phyloP scores from a whole-genome alignment of 495 filamentous ascomycete species.

The Mycothermus thermophilus region DNA sequence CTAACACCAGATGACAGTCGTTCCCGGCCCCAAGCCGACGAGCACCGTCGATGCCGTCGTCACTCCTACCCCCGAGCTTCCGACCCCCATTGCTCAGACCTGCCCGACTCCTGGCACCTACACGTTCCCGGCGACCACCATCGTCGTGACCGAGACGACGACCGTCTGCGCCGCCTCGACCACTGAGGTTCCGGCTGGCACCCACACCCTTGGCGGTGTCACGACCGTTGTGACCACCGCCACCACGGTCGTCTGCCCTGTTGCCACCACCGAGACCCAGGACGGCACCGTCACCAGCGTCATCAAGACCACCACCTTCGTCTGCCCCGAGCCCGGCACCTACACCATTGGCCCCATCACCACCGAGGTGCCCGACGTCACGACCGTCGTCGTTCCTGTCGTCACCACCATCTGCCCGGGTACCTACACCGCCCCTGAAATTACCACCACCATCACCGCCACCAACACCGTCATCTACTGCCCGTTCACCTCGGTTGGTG shows the following conservation, averaged over 20 bases:
- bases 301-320: constrained; percentile 58
- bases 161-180: constrained; percentile 53
- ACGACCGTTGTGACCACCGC: constrained; percentile 56
- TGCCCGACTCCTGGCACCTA: constrained; percentile 62
- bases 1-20: constrained; percentile 1
- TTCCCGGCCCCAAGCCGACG: no score
- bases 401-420: constrained; percentile 52
- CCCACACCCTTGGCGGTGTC: constrained; percentile 61
- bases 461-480: constrained; percentile 57
- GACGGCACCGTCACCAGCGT: constrained; percentile 54
- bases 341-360: constrained; percentile 68
- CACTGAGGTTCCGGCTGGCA: constrained; percentile 49
- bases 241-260: constrained; percentile 62
- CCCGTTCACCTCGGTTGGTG: constrained; percentile 39
- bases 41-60: constrained; percentile 3
- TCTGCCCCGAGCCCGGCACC: constrained; percentile 65
- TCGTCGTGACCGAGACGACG: constrained; percentile 51
- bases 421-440: constrained; percentile 57
- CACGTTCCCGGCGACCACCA: constrained; percentile 65
- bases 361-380: constrained; percentile 40
- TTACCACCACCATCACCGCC: constrained; percentile 53
- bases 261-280: constrained; percentile 50
- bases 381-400: constrained; percentile 51
- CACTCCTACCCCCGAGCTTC: constrained; percentile 24
- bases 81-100: constrained; percentile 51